A percentile compares a stretch with the other conserved stretches of the same genome.
Conservation (phyloP, 2,329 filamentous ascomycete species). For the Aureobasidium mangrovei region DNA sequence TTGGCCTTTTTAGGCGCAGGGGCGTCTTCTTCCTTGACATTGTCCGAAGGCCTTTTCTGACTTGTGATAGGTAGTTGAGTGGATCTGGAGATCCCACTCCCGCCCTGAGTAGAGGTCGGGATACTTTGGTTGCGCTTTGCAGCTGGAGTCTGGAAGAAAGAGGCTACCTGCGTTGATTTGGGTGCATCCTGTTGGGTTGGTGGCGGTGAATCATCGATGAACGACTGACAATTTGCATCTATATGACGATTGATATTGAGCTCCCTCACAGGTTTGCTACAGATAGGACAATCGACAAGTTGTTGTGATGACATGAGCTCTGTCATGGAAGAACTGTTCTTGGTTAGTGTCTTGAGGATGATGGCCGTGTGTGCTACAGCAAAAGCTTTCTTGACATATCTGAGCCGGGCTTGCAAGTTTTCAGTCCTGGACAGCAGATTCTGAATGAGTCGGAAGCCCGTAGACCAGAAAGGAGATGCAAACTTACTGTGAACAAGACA, state of each 20-base stretch:
- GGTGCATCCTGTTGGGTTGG: conserved; percentile 32
- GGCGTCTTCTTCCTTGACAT: conserved; percentile 10
- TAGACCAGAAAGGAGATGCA: too few species aligned
- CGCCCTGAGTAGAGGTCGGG: conserved; percentile 14
- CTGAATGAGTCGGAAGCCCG: too few species aligned
- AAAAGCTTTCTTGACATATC: not conserved
- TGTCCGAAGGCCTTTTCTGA: conserved; percentile 6
- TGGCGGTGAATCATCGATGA: conserved; percentile 48
- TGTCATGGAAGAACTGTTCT: not conserved
- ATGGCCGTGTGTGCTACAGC: not conserved
- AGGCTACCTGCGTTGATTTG: conserved; percentile 36
- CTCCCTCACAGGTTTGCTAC: conserved; percentile 61
- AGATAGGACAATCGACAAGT: conserved; percentile 76
- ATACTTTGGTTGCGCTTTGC: conserved; percentile 28
- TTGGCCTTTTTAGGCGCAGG: conserved; percentile 56
- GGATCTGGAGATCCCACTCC: conserved; percentile 13
- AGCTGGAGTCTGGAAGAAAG: conserved; percentile 49
- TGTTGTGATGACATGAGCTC: conserved; percentile 5
- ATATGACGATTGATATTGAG: conserved; percentile 81
- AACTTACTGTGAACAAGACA: too few species aligned
- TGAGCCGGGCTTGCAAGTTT: too few species aligned
- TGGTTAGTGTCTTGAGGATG: not conserved
- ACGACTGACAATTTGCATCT: conserved; percentile 68
- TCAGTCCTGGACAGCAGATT: too few species aligned
- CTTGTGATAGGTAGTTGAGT: not conserved